A percentile compares a stretch with the other conserved stretches of the same genome.
Evolutionary conservation across 2,329 filamentous ascomycete genomes (phyloP).

Genomic region (Sporothrix pallida): DNA sequence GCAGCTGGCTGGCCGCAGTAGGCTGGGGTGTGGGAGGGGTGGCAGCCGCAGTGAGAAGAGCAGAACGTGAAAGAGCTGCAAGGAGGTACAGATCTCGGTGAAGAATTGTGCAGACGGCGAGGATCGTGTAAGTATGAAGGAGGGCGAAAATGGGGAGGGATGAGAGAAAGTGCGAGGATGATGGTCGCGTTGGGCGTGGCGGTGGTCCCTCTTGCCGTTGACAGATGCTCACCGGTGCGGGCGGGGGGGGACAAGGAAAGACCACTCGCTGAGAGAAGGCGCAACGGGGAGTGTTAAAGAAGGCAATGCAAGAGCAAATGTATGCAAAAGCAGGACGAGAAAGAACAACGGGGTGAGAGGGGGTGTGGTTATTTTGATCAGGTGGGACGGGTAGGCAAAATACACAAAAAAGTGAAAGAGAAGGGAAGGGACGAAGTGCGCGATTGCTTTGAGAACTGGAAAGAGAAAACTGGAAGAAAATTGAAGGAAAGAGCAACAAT

Average conservation of each 20-base stretch:
- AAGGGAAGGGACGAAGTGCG: background rate
- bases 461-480: background rate
- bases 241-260: slow-evolving; percentile 27
- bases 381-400: slow-evolving; percentile 27
- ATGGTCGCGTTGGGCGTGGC: slow-evolving; percentile 25
- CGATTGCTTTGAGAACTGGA: background rate
- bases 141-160: slow-evolving; percentile 2
- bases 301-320: slow-evolving; percentile 3
- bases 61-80: slow-evolving; percentile 17
- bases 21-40: slow-evolving; percentile 5
- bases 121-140: background rate
- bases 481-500: slow-evolving; percentile 1
- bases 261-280: slow-evolving; percentile 29
- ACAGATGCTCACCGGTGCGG: slow-evolving; percentile 33
- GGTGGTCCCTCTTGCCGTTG: slow-evolving; percentile 27
- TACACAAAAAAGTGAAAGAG: background rate
- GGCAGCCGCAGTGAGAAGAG: slow-evolving; percentile 18
- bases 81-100: slow-evolving; percentile 27
- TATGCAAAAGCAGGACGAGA: slow-evolving; percentile 4
- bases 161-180: slow-evolving; percentile 17
- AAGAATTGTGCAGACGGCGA: slow-evolving; percentile 28
- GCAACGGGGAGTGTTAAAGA: slow-evolving; percentile 11
- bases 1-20: slow-evolving; percentile 13
- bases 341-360: slow-evolving; percentile 27
- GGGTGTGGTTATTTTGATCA: slow-evolving; percentile 19